Conservation (phyloP, 176 grass and related monocot species). For the Neostapfia colusana region DNA sequence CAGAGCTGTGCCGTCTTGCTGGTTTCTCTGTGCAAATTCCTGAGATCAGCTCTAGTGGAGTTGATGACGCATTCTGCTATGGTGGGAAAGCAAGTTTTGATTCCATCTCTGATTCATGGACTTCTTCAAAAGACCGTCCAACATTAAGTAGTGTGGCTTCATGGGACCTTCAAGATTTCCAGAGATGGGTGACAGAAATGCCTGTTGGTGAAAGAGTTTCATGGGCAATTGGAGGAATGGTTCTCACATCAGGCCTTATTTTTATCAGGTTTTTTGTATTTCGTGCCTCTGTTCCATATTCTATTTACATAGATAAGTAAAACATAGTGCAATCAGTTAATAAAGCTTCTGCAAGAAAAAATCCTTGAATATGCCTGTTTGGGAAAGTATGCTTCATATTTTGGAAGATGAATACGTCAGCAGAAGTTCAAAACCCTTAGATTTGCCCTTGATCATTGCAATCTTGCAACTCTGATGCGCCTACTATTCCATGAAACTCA, state of each 20-base stretch:
- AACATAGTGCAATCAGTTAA: background rate
- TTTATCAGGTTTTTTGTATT: conserved; percentile 61
- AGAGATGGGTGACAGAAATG: conserved; percentile 57
- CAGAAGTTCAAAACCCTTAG: background rate
- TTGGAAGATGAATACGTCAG: background rate
- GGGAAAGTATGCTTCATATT: background rate
- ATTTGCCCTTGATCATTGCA: background rate
- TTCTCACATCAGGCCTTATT: conserved; percentile 78
- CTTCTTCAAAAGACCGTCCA: conserved; percentile 49
- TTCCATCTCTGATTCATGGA: conserved; percentile 79
- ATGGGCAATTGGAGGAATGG: conserved; percentile 96
- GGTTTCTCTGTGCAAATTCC: conserved; percentile 78
- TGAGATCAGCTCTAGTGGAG: conserved; percentile 29
- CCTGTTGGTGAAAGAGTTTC: conserved; percentile 61
- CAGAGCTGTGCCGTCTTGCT: conserved; percentile 72
- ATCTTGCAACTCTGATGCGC: conserved; percentile 18
- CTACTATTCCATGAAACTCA: conserved; percentile 10
- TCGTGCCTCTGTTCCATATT: background rate
- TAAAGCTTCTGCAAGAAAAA: background rate
- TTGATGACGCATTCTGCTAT: conserved; percentile 82
- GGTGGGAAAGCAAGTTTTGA: conserved; percentile 85
- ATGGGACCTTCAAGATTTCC: conserved; percentile 55
- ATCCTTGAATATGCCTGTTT: background rate
- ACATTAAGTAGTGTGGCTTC: conserved; percentile 41
- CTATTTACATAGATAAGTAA: background rate